These are phyloP conservation scores for Peniophora sp. DNA, from an alignment of 1,284 basidiomycete genomes.

Conservation along the genomic window DNA sequence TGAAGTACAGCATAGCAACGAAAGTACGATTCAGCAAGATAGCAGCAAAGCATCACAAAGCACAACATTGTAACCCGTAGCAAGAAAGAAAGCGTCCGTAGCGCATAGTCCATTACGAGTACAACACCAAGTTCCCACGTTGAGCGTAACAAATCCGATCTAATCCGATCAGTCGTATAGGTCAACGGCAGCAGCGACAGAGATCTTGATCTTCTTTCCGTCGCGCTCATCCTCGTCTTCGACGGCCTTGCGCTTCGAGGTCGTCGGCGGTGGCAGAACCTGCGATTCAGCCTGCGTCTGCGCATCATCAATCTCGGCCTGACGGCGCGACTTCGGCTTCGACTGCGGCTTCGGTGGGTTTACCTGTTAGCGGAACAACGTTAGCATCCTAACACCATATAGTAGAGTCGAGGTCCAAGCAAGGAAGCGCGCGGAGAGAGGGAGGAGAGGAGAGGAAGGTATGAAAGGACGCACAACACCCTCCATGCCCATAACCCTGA, in stretches of 20 bases:
- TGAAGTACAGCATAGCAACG: no score
- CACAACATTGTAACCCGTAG: background rate
- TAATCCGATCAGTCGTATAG: conserved; percentile 28
- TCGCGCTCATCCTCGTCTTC: conserved; percentile 8
- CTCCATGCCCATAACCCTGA: conserved; percentile 46
- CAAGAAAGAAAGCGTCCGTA: background rate
- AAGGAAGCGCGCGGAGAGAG: background rate
- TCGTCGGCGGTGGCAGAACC: conserved; percentile 9
- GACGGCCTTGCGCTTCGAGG: conserved; percentile 21
- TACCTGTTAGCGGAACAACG: conserved; percentile 22
- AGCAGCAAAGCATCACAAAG: background rate
- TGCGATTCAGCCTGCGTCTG: conserved; percentile 54
- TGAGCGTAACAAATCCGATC: background rate
- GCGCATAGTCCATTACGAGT: no score
- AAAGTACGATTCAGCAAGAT: no score
- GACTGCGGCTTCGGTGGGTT: conserved; percentile 1
- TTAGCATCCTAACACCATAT: conserved; percentile 6
- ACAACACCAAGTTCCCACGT: no score
- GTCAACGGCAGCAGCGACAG: conserved; percentile 28
- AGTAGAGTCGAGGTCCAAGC: background rate
- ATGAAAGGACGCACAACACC: conserved; percentile 38
- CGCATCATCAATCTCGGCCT: conserved; percentile 16
- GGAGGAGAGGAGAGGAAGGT: background rate
- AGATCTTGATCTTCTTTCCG: conserved; percentile 32
- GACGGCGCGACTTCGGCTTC: background rate